Base-by-base conservation (phyloP, 2,329 filamentous ascomycete species). In the Gremmenia infestans region DNA sequence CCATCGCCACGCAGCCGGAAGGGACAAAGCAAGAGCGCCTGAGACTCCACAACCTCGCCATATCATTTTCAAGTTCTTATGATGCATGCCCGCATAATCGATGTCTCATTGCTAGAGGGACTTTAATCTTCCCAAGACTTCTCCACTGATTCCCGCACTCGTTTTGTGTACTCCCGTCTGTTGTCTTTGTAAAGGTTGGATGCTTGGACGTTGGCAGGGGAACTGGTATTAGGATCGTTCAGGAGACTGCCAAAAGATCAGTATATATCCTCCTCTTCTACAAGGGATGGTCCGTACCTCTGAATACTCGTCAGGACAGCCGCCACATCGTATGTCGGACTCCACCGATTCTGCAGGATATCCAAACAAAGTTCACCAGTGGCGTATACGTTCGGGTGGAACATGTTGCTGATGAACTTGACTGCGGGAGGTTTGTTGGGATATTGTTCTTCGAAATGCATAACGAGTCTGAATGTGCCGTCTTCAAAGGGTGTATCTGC, bases 361-460 rank as follows among this genome's bases (percentile, higher is more conserved):
- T 99, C 94, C 63, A 99, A 77, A 70, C 94, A 99, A 50, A 99
- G 81, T 76, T 99, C 94, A 59, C 94, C 94, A 0, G 92, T 97
- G 52, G 89, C 92, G 72, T 99, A 99, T 55, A 99, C 94, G 70
- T 99, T 99, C 17, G 94, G 94, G 68, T 99, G 94, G 74, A 99
- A 99, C 94, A 99, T 99, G 72, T 94, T 86, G 73, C 90, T 96
- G 72, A 99, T 96, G 72, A 99, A 99, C 71, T 97, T 97, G 75
- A 97, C 94, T 36, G 91, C 89, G 0, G 94, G 94, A 5, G 94
- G 94, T 73, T 97, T 97, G 76, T 97, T 99, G 32, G 94, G 94
- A 68, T 99, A 99, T 69, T 96, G 92, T 73, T 99, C 94, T 71
- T 97, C 94, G 67, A 99, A 99, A 71, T 97, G 91, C 93, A 99